Evolutionary conservation across 495 filamentous ascomycete species (phyloP).

Genomic region (Aspergillus sparsus): DNA sequence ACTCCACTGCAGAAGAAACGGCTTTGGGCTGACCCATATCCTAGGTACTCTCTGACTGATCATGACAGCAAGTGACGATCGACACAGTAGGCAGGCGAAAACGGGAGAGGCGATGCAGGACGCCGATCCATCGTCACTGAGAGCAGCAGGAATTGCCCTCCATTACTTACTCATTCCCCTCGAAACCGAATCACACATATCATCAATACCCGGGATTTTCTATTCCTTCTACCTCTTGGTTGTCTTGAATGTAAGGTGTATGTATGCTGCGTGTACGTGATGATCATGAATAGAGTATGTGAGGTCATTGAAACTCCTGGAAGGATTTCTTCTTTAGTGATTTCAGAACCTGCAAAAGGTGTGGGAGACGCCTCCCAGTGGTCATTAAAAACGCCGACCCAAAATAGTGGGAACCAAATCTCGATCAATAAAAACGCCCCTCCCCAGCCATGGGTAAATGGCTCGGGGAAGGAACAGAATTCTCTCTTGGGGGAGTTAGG

Average conservation of each 20-base stretch:
- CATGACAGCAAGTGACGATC: slow-evolving; percentile 24
- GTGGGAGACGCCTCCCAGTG: slow-evolving; percentile 15
- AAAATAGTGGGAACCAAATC: slow-evolving; percentile 23
- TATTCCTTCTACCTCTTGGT: background rate
- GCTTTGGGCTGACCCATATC: slow-evolving; percentile 38
- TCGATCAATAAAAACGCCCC: slow-evolving; percentile 16
- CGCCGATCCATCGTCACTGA: slow-evolving; percentile 34
- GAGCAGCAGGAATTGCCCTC: background rate
- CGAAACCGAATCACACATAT: slow-evolving; percentile 13
- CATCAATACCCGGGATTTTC: background rate
- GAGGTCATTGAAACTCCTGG: background rate
- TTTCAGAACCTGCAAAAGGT: slow-evolving; percentile 1
- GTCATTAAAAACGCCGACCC: slow-evolving; percentile 19
- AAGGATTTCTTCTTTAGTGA: background rate
- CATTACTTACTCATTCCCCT: background rate
- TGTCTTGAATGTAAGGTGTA: background rate
- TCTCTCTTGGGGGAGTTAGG: slow-evolving; percentile 2
- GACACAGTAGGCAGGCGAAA: slow-evolving; percentile 29
- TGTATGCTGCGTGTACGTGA: background rate
- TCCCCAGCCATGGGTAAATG: slow-evolving; percentile 14
- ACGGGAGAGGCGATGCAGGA: slow-evolving; percentile 29
- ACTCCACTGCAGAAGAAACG: slow-evolving; percentile 22
- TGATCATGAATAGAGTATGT: background rate
- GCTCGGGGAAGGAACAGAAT: slow-evolving; percentile 12
- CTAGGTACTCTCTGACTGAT: slow-evolving; percentile 34